Evolutionary conservation across 2,329 filamentous ascomycete species (phyloP).

Genomic region (Aspergillus alliaceus): DNA sequence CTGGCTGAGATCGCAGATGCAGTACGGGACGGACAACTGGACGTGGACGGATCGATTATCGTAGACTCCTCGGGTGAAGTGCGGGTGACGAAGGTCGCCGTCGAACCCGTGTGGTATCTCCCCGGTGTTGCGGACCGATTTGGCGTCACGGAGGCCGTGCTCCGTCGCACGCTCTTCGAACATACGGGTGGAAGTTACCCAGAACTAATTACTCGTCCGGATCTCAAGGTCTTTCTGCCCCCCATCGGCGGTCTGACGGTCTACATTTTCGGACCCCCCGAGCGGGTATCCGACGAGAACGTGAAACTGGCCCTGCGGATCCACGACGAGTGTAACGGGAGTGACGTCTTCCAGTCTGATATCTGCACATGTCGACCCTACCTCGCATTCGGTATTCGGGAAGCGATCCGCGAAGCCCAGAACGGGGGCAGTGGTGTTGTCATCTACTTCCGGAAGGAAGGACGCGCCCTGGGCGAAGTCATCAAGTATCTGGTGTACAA

Average conservation of each 20-base stretch:
- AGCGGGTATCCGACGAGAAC: conserved; percentile 86
- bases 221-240: conserved; percentile 93
- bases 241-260: conserved; percentile 95
- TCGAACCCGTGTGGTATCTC: conserved; percentile 90
- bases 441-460: conserved; percentile 98
- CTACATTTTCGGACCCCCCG: conserved; percentile 94
- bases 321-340: conserved; percentile 89
- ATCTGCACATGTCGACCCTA: conserved; percentile 94
- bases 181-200: conserved; percentile 95
- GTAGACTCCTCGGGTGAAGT: conserved; percentile 83
- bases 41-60: conserved; percentile 84
- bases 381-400: conserved; percentile 93
- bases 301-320: conserved; percentile 79
- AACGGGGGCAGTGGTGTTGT: conserved; percentile 91
- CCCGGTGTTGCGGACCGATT: conserved; percentile 89
- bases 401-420: conserved; percentile 96
- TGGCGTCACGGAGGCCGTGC: conserved; percentile 82
- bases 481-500: conserved; percentile 77
- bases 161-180: conserved; percentile 87
- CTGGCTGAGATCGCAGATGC: conserved; percentile 92
- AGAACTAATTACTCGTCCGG: conserved; percentile 88
- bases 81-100: conserved; percentile 92
- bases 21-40: conserved; percentile 73
- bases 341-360: conserved; percentile 95
- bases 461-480: conserved; percentile 89